Evolutionary conservation across 202 grass and related monocot species (phyloP).

Genomic region (Schoenoplectus tabernaemontani): DNA sequence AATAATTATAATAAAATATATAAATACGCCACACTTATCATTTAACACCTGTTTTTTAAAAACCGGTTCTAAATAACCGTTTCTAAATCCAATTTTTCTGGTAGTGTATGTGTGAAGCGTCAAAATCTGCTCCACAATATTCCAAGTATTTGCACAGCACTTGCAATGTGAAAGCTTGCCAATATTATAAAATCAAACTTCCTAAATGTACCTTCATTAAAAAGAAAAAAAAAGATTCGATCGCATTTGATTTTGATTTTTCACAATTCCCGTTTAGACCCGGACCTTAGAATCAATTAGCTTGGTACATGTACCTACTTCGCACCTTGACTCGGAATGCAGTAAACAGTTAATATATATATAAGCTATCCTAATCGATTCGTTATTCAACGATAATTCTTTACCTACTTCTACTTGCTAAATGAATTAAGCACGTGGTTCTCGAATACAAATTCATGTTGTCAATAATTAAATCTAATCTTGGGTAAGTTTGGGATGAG

Average conservation of each 20-base stretch:
- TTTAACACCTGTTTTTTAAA: too few relatives aligned
- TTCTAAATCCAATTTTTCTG: too few relatives aligned
- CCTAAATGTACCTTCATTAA: background rate
- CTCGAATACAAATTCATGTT: background rate
- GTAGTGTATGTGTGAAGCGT: background rate
- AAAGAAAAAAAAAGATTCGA: background rate
- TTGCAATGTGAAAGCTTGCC: background rate
- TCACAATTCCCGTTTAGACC: background rate
- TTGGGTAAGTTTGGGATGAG: too few relatives aligned
- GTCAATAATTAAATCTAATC: background rate
- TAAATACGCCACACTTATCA: too few relatives aligned
- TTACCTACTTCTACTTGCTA: background rate
- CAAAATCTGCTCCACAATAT: background rate
- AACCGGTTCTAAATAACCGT: too few relatives aligned
- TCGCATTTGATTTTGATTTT: background rate
- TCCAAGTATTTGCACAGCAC: background rate
- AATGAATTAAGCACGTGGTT: background rate
- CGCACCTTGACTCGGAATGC: background rate
- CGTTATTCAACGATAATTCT: background rate
- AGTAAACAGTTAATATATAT: background rate
- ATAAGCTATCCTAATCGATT: background rate
- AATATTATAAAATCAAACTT: background rate
- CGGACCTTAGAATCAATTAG: background rate
- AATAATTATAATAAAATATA: too few relatives aligned
- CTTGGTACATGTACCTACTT: background rate